These are phyloP conservation scores for Pseudocercospora pini-densiflorae DNA, from an alignment of 2,329 filamentous ascomycete genomes.

Conservation along the genomic window DNA sequence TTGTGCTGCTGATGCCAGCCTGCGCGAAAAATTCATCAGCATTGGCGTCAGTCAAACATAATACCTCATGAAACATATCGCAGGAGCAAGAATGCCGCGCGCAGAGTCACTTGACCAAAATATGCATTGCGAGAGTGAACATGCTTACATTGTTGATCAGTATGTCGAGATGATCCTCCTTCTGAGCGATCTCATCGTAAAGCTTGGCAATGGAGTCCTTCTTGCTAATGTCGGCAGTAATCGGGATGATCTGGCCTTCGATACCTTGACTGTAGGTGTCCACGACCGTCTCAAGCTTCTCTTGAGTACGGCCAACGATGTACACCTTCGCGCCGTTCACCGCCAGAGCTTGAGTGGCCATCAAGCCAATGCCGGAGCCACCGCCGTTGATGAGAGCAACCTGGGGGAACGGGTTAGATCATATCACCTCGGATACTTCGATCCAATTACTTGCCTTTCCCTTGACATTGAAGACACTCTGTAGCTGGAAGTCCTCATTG, in stretches of 20 bases:
- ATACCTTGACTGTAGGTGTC: conserved; percentile 50
- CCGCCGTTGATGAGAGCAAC: conserved; percentile 40
- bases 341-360: conserved; percentile 52
- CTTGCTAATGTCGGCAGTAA: conserved; percentile 49
- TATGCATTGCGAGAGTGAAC: too few species aligned
- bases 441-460: conserved; percentile 48
- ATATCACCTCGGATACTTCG: conserved; percentile 22
- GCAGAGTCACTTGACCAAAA: too few species aligned
- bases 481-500: conserved; percentile 42
- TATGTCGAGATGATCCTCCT: conserved; percentile 49
- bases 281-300: conserved; percentile 54
- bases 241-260: conserved; percentile 51
- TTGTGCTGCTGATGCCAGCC: conserved; percentile 46
- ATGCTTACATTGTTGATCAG: conserved; percentile 51
- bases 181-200: conserved; percentile 48
- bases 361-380: conserved; percentile 54
- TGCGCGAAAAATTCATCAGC: too few species aligned
- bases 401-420: background rate
- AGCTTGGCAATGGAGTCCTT: conserved; percentile 50
- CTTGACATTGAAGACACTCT: conserved; percentile 44
- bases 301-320: conserved; percentile 52
- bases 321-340: conserved; percentile 51
- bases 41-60: too few species aligned
- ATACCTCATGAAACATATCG: too few species aligned
- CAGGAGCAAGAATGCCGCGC: too few species aligned